Evolutionary conservation across 108 stramenopile species (phyloP), one percentile per base, ranked within the genome.

Genomic region (Phaeodactylum tricornutum): DNA sequence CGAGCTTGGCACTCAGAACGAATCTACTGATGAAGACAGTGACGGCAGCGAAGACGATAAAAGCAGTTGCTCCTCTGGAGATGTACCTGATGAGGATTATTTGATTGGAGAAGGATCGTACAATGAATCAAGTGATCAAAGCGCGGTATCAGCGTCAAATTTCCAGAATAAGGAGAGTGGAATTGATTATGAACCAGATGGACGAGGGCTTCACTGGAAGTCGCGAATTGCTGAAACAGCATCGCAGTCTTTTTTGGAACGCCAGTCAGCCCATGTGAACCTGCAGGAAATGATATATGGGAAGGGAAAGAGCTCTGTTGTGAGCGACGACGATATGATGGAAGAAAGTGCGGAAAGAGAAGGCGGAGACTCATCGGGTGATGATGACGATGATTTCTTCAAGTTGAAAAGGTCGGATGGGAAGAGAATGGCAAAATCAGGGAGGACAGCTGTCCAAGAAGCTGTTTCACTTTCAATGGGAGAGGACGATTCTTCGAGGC

Each of bases 211-310:
- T 7, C 35, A 30, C 25, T 43, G 89, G 85, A 87, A 79, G 53
- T 53, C 66, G 12, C 49, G 59, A 37, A 75, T 92, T 28, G 79
- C 77, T n/a, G 72, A 77, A 42, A 47, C 67, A 42, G 89, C 89
- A 23, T 76, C 70, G 7, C 42, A 57, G 49, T 74, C 69, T 22
- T 92, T 81, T 55, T 50, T 84, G 16, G 78, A 68, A 31, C 74
- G 89, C 19, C 59, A 84, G 33, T 54, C 61, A 25, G 76, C 82
- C 5, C 28, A 65, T 21, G 53, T 63, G 1, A 92, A 81, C 38
- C 50, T 87, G 20, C 90, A 92, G 50, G 67, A 83, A 48, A 39
- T 83, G 1, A 60, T 92, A 1, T 92, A 92, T 55, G 90, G 90
- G 7, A 55, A 36, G 3, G 30, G 22, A 2, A 47, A 33, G 5